Evolutionary conservation across 2,329 filamentous ascomycete species (phyloP), one percentile per base, ranked within the genome.

Genomic region (Cladophialophora chaetospira): DNA sequence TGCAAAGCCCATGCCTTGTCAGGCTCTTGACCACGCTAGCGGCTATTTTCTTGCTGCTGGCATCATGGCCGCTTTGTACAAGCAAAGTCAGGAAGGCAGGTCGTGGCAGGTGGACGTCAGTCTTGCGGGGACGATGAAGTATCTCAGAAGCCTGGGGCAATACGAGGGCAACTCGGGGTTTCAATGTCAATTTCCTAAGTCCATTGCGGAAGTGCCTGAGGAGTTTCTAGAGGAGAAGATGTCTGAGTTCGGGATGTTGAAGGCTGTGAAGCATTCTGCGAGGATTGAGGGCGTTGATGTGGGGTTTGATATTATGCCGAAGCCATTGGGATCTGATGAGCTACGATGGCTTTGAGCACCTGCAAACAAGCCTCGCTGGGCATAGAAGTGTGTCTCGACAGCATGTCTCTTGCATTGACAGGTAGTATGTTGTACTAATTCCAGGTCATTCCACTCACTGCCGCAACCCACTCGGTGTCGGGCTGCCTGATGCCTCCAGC

Each of bases 21-120:
- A 85, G 66, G 81, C 78, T 0, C 72, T 85, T 0, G 82, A 85
- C 64, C 80, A 85, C 58, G 79, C 75, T 0, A 74, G 73, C 0
- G 82, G 82, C 0, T 84, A 81, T 52, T 71, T 84, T 17, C 72
- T 85, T 0, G 80, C 82, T 0, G 70, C 79, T 0, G 81, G 82
- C 0, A 74, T 84, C 2, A 69, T 74, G 21, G 77, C 80, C 0
- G 81, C 82, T 0, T 40, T 85, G 3, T 79, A 81, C 57, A 74
- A 73, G 47, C 73, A 76, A 11, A 79, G 78, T 1, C 77, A 79
- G 0, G 70, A 74, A 15, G 79, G 79, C 1, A 77, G 79, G 0
- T 72, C 75, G 0, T 84, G 79, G 67, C 66, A 74, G n/a, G 77
- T 84, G 0, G 71, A 81, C 25, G 81, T 84, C 0, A 83, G 79